Evolutionary conservation across 805 yeast genomes (phyloP).

Genomic region (Clavispora fructus): DNA sequence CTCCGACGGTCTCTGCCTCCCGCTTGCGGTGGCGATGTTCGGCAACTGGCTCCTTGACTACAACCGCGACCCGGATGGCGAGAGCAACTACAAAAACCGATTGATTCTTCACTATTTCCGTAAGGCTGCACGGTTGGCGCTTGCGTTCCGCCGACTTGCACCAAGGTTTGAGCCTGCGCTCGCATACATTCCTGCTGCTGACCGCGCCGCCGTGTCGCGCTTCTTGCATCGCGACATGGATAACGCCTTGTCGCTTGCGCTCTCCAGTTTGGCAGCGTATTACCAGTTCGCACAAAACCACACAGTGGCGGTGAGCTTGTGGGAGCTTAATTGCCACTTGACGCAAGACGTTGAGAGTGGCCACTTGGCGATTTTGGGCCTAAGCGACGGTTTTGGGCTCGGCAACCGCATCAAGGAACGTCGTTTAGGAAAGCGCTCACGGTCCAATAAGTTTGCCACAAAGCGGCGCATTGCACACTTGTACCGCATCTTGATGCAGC

Average conservation of each 20-base stretch:
- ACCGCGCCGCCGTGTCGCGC: constrained; percentile 3
- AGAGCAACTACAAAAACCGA: constrained; percentile 17
- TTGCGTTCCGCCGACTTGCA: constrained; percentile 11
- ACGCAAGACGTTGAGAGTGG: constrained; percentile 18
- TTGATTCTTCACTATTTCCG: constrained; percentile 18
- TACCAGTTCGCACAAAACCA: constrained; percentile 14
- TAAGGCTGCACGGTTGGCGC: constrained; percentile 15
- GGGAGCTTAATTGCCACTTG: constrained; percentile 20
- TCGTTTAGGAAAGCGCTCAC: constrained; percentile 15
- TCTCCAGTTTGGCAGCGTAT: constrained; percentile 17
- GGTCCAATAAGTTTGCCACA: constrained; percentile 16
- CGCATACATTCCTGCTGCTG: not conserved
- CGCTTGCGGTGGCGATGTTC: constrained; percentile 22
- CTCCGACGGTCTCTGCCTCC: constrained; percentile 14
- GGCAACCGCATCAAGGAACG: constrained; percentile 17
- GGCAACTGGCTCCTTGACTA: constrained; percentile 20
- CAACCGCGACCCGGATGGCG: constrained; percentile 11
- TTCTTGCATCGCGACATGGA: constrained; percentile 15
- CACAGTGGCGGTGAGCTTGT: constrained; percentile 16
- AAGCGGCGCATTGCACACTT: constrained; percentile 16
- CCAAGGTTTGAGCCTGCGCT: constrained; percentile 6
- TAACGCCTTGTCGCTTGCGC: constrained; percentile 13
- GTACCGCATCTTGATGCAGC: constrained; percentile 14
- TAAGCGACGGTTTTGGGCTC: constrained; percentile 17
- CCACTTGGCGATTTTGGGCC: constrained; percentile 19